These are phyloP conservation scores for Agaricus sinodeliciosus DNA, from an alignment of 768 basidiomycete genomes.

Conservation along the genomic window DNA sequence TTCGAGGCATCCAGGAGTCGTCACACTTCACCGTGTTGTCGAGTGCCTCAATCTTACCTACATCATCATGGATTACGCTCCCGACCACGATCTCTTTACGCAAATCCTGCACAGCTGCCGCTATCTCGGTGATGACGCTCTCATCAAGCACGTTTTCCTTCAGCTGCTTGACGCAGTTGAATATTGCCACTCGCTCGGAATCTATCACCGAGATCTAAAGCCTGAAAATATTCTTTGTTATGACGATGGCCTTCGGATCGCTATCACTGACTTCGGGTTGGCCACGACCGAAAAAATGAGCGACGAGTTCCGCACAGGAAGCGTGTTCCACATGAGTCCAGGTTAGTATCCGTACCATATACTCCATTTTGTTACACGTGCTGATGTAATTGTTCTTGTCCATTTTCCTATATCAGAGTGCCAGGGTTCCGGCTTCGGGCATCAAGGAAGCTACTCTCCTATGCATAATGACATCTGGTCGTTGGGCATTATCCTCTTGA, in stretches of 20 bases:
- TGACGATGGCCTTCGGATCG: slow-evolving; percentile 72
- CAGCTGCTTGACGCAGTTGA: slow-evolving; percentile 95
- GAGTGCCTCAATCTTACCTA: slow-evolving; percentile 82
- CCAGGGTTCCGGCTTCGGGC: slow-evolving; percentile 76
- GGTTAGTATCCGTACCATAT: slow-evolving; percentile 36
- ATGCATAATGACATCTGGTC: slow-evolving; percentile 96
- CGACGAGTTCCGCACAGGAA: slow-evolving; percentile 91
- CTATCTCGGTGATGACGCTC: slow-evolving; percentile 81
- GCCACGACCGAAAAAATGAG: slow-evolving; percentile 85
- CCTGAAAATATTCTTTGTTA: slow-evolving; percentile 94
- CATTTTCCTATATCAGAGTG: slow-evolving; percentile 54
- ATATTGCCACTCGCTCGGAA: slow-evolving; percentile 88
- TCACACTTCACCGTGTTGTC: slow-evolving; percentile 87
- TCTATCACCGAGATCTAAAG: slow-evolving; percentile 97
- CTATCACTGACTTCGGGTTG: slow-evolving; percentile 94
- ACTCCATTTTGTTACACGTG: background rate
- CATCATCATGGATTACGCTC: slow-evolving; percentile 92
- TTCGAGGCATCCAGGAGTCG: slow-evolving; percentile 77
- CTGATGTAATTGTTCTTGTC: slow-evolving; percentile 2
- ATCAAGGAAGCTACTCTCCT: slow-evolving; percentile 75
- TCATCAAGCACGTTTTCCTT: slow-evolving; percentile 90
- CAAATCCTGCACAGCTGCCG: slow-evolving; percentile 81
- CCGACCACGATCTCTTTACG: slow-evolving; percentile 92
- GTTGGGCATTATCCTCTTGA: slow-evolving; percentile 92
- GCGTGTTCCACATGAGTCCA: slow-evolving; percentile 97